phyloP scores from a whole-genome alignment of 164 flowering plant species.

The Macadamia tetraphylla region DNA sequence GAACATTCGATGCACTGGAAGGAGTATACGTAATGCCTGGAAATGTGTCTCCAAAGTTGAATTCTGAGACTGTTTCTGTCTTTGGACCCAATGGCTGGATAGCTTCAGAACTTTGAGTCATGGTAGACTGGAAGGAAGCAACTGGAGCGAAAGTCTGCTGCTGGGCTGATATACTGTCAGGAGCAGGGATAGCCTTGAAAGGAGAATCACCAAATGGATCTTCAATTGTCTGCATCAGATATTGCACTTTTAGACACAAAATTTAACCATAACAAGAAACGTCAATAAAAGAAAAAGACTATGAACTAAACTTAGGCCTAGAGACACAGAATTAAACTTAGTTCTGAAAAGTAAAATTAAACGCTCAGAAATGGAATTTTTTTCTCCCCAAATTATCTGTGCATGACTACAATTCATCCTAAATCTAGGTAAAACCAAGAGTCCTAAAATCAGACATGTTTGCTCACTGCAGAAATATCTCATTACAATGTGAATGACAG shows the following conservation, averaged over 20 bases:
- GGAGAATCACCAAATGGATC: conserved; percentile 96
- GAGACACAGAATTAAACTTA: too few relatives aligned
- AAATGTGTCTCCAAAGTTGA: conserved; percentile 43
- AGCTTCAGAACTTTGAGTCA: conserved; percentile 23
- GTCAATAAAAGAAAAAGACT: too few relatives aligned
- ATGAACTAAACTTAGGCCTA: not conserved
- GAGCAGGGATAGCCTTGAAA: conserved; percentile 69
- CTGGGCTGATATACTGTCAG: conserved; percentile 25
- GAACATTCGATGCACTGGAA: conserved; percentile 18
- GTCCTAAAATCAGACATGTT: not conserved
- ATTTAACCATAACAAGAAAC: not conserved
- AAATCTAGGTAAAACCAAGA: not conserved
- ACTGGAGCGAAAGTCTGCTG: conserved; percentile 27
- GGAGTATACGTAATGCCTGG: conserved; percentile 35
- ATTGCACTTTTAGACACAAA: not conserved
- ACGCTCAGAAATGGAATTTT: not conserved
- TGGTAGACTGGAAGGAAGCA: conserved; percentile 31
- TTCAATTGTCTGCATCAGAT: conserved; percentile 54
- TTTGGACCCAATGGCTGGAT: conserved; percentile 23
- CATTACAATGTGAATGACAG: too few relatives aligned
- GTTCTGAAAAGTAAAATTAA: too few relatives aligned
- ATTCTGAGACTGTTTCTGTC: conserved; percentile 24
- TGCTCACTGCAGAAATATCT: too few relatives aligned
- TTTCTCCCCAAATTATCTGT: not conserved
- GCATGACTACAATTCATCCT: too few relatives aligned